A percentile compares a stretch with the other conserved stretches of the same genome.
Evolutionary conservation across 371 early-diverging fungal genomes (phyloP).

Genomic region (Actinomortierella wolfii): DNA sequence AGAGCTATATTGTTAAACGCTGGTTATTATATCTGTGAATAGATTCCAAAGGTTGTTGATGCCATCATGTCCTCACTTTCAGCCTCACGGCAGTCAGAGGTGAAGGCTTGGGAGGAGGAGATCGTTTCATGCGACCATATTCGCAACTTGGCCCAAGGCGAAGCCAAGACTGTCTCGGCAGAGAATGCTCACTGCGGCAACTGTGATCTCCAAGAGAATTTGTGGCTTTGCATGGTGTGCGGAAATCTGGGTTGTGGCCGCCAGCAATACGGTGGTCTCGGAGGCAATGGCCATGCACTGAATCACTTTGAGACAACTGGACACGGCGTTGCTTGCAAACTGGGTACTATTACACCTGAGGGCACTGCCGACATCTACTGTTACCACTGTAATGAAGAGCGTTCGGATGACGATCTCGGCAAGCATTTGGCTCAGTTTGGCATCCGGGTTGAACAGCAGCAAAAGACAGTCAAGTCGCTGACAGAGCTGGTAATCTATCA

Average conservation of each 20-base stretch:
- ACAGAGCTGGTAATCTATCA: constrained; percentile 83
- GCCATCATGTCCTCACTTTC: constrained; percentile 78
- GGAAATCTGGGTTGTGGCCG: constrained; percentile 85
- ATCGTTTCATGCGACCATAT: constrained; percentile 85
- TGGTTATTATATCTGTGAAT: constrained; percentile 4
- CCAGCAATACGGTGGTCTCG: constrained; percentile 95
- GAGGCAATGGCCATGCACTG: constrained; percentile 99
- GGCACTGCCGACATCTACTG: constrained; percentile 96
- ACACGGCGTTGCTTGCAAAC: constrained; percentile 87
- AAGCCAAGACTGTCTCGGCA: constrained; percentile 52
- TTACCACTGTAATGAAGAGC: constrained; percentile 88
- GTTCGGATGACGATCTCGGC: constrained; percentile 78
- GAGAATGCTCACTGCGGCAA: constrained; percentile 77
- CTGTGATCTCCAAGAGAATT: constrained; percentile 89
- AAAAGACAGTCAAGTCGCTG: constrained; percentile 92
- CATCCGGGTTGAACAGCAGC: constrained; percentile 80
- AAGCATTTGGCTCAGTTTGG: constrained; percentile 86
- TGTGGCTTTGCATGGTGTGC: constrained; percentile 83
- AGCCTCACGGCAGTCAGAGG: constrained; percentile 83
- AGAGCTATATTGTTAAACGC: not conserved
- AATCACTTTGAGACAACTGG: constrained; percentile 85
- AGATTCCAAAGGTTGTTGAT: constrained; percentile 65
- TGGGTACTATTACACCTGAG: constrained; percentile 98
- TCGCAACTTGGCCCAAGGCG: constrained; percentile 67
- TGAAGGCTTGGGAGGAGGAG: constrained; percentile 93